Evolutionary conservation across 2,329 filamentous ascomycete genomes (phyloP), one percentile per base, ranked within the genome.

Genomic region (Alternaria triticimaculans): DNA sequence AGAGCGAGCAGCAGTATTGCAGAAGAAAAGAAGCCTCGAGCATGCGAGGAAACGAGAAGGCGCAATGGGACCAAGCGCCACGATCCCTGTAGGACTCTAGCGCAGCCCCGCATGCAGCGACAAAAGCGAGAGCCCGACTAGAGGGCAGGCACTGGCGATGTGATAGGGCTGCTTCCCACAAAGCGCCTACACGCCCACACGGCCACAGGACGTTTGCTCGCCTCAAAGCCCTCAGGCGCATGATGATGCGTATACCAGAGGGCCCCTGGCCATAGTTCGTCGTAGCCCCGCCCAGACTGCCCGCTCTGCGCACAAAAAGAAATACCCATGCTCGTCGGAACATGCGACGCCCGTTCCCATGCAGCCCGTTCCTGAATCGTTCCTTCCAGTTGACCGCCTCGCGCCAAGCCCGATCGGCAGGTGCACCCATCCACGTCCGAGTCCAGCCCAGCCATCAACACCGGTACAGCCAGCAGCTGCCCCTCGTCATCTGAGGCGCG

Each of bases 31-130:
- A 53, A 49, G 44, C 21, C 25, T 61, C 56, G 55, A 63, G 59
- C 45, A 63, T 58, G 62, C 64, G 60, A 68, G 69, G 60, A 71
- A 61, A 67, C 67, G 64, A 69, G 66, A 62, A 64, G 55, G 46
- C 60, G 56, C 58, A 65, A 49, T 57, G 60, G 30, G 62, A 56
- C 63, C 58, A 64, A 61, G 61, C 57, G 65, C 23, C 37, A 33
- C 53, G 48, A 60, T 49, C 65, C 65, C 60, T 66, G 65, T 59
- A 48, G 20, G 20, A 8, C 12, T 41, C 21, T 46, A 53, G 55
- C 46, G 20, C 62, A 65, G 65, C 65, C 65, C 65, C 65, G 63
- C 65, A 65, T 57, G 46, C 55, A 48, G 44, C 43, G 51, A 55
- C 37, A 12, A 41, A 28, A 18, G 18, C 50, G 48, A 46, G 33